Base-by-base conservation (phyloP, 2,329 filamentous ascomycete genomes). In the Ophiostoma triangulosporum region DNA sequence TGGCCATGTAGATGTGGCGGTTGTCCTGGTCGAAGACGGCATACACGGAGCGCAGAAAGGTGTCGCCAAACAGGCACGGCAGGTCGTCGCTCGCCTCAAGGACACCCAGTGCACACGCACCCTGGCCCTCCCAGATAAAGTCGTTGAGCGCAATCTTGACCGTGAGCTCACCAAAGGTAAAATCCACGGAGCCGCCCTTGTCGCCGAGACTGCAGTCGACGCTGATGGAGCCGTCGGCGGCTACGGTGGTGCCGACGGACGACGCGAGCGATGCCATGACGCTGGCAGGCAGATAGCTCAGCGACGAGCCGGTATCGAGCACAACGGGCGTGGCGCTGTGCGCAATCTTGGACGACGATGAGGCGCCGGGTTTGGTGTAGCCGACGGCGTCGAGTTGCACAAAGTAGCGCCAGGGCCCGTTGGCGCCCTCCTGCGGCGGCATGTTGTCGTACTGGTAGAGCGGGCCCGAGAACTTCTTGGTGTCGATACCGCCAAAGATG, bases 281-380 rank as follows among this genome's bases (percentile, higher is more conserved):
- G 31, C 69, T 62, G 56, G 77, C 68, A 3, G 84, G 84, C 2
- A 88, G 73, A 57, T 83, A 79, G 64, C 77, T 83, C 53, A 86
- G 69, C 40, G 79, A 84, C 57, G 78, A 83, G 54, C 84, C 84
- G 14, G 78, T 82, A 65, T 86, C 82, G 26, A 86, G 72, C 50
- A 81, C 73, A 29, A 77, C 72, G 27, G 71, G 65, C 6, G 67
- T 68, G 55, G 61, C 48, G 38, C 56, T 22, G 55, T 61, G 61
- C 7, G 57, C 60, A 7, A 29, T 48, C 29, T 48, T 33, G 46
- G 46, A 32, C 26, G 54, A 56, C 8, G 49, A 43, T 11, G 52
- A 56, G 36, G 63, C 64, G 36, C 67, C 64, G 26, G 60, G 59
- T 35, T 62, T 64, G 52, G 60, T 67, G 54, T 68, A 54, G 54